Evolutionary conservation across 2,329 filamentous ascomycete species (phyloP), one percentile per base, ranked within the genome.

Genomic region (Cadophora sp.): DNA sequence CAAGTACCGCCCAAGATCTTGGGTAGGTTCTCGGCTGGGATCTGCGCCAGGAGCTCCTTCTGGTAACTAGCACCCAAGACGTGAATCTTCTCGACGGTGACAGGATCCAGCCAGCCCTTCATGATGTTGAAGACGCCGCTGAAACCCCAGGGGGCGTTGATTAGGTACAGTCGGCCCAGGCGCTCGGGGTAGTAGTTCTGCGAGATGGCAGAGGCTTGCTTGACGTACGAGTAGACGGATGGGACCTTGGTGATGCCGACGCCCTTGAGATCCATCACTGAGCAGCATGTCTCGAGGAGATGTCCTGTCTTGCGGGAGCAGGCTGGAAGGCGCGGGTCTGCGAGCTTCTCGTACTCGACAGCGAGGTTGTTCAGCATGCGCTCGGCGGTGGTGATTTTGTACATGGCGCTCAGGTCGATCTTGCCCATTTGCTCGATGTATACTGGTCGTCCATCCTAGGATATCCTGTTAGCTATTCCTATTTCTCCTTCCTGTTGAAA

Each of bases 121-220:
- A 98, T 87, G 66, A 96, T 86, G 78, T 83, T 85, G 86, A 96
- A 99, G 70, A 94, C 91, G 73, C 87, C 86, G 69, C 90, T 90
- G 85, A 98, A 98, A 30, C 94, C 94, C 94, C 94, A 98, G 22
- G 94, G 94, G 3, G 95, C 93, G 82, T 99, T 99, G 89, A 99
- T 97, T 75, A 99, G 83, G 86, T 97, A 99, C 78, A 99, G 86
- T 82, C 94, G 94, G 77, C 96, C 96, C 67, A 99, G 86, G 67
- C 96, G 92, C 86, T 99, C 96, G 8, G 96, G 96, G 83, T 99
- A 99, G 88, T 98, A 97, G 87, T 98, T 97, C 83, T 98, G 96
- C 72, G 93, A 97, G 82, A 99, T 92, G 79, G 84, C 89, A 41
- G 93, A 96, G 55, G 93, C 94, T 78, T 91, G 87, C 76, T 88